A percentile compares a stretch with the other conserved stretches of the same genome.
These are phyloP conservation scores for Trichoderma hamatum DNA, from an alignment of 2,329 filamentous ascomycete species.

Conservation along the genomic window DNA sequence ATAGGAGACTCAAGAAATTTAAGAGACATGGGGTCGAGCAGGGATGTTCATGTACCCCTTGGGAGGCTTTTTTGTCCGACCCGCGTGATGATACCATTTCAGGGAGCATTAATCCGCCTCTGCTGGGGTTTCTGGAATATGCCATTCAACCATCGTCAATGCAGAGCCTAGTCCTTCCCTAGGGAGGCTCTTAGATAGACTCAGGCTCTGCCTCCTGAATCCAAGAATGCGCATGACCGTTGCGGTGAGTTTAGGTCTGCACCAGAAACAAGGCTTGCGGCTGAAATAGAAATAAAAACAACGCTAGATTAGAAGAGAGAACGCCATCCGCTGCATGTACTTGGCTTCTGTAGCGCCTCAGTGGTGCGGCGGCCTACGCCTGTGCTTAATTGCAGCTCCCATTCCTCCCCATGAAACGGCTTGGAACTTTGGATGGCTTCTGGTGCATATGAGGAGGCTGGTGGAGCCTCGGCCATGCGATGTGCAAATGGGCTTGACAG, in stretches of 20 bases:
- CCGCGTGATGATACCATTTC: conserved; percentile 14
- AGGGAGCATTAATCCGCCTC: neutral
- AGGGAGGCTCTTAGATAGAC: neutral
- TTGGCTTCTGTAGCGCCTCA: conserved; percentile 6
- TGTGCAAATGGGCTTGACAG: neutral
- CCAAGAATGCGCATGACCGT: neutral
- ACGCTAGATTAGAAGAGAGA: neutral
- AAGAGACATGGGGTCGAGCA: conserved; percentile 25
- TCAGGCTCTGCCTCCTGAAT: conserved; percentile 12
- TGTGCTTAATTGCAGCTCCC: conserved; percentile 18
- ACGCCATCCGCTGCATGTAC: conserved; percentile 4
- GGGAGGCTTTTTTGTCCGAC: conserved; percentile 16
- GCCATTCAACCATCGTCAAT: conserved; percentile 10
- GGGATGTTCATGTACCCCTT: conserved; percentile 18
- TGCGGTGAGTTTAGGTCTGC: neutral
- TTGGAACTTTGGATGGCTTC: conserved; percentile 17
- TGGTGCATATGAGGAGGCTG: conserved; percentile 23
- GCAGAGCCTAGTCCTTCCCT: neutral
- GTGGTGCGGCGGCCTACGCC: conserved; percentile 19
- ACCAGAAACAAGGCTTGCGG: conserved; percentile 20
- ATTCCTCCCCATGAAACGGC: conserved; percentile 4
- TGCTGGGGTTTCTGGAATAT: conserved; percentile 11
- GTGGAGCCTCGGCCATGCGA: conserved; percentile 25
- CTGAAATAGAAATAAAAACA: conserved; percentile 7
- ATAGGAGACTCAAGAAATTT: conserved; percentile 1